phyloP scores from a whole-genome alignment of 257 asterid species.

The Avicennia marina region DNA sequence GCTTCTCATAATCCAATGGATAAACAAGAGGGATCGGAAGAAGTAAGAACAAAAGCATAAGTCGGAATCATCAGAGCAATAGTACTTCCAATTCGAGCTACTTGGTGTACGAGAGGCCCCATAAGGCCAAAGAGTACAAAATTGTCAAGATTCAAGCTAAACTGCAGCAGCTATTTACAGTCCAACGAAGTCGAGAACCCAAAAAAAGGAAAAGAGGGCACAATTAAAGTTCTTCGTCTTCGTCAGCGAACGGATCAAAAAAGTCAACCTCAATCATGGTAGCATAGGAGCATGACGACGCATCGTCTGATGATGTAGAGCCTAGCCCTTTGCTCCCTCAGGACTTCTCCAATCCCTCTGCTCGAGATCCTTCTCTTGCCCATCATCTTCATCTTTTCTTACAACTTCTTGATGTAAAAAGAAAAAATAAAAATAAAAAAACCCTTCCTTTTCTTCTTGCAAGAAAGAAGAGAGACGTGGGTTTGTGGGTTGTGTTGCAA shows the following conservation, averaged over 20 bases:
- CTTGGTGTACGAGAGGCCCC: conserved; percentile 20
- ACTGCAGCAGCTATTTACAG: too few species aligned
- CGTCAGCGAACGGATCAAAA: too few species aligned
- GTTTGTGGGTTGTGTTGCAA: neutral
- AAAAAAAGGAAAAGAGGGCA: too few species aligned
- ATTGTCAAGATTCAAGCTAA: conserved; percentile 22
- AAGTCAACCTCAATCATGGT: conserved; percentile 60
- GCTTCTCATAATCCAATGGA: too few species aligned
- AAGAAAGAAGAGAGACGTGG: neutral
- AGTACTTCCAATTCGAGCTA: neutral
- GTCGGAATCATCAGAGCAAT: neutral
- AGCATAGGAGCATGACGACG: conserved; percentile 78
- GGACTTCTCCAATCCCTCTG: conserved; percentile 41
- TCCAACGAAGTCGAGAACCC: neutral
- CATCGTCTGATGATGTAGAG: conserved; percentile 62
- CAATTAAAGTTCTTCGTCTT: too few species aligned
- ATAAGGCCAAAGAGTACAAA: conserved; percentile 35
- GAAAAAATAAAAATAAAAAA: too few species aligned
- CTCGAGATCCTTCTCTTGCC: conserved; percentile 38
- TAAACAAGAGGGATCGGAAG: neutral
- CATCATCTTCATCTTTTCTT: conserved; percentile 28
- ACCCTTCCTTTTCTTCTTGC: too few species aligned
- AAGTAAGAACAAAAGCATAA: neutral
- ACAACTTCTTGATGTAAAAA: too few species aligned
- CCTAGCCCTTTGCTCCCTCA: conserved; percentile 58